These are phyloP conservation scores for Ceratocystis diversiconidia DNA, from an alignment of 2,329 filamentous ascomycete genomes.

Conservation along the genomic window DNA sequence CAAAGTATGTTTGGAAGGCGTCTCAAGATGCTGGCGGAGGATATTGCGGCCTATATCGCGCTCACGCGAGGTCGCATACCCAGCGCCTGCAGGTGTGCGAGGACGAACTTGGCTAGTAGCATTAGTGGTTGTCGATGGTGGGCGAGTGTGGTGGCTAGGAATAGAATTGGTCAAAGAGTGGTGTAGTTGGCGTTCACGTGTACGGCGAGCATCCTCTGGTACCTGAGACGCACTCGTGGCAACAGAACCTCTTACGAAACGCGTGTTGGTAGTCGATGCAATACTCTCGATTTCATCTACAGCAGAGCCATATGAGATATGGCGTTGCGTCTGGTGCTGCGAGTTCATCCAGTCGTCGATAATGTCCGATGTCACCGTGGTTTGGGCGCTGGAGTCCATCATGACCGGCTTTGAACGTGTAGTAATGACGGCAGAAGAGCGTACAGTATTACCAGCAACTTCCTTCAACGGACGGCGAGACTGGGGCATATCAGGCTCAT, in stretches of 20 bases:
- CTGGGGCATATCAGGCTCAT: slow-evolving; percentile 35
- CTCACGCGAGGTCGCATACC: slow-evolving; percentile 30
- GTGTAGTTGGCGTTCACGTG: slow-evolving; percentile 5
- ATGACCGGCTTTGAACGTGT: not conserved
- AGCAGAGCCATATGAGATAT: slow-evolving; percentile 21
- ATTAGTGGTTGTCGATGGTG: slow-evolving; percentile 31
- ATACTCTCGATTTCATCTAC: slow-evolving; percentile 49
- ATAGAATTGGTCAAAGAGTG: slow-evolving; percentile 34
- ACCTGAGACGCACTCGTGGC: slow-evolving; percentile 29
- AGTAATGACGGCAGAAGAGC: slow-evolving; percentile 27
- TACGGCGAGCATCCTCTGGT: slow-evolving; percentile 12
- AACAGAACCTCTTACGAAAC: slow-evolving; percentile 17
- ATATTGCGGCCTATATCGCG: slow-evolving; percentile 9
- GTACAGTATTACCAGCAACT: slow-evolving; percentile 43
- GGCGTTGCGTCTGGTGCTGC: slow-evolving; percentile 26
- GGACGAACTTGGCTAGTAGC: slow-evolving; percentile 38
- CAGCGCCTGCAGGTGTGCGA: slow-evolving; percentile 43
- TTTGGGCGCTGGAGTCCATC: slow-evolving; percentile 49
- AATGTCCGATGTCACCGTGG: slow-evolving; percentile 63
- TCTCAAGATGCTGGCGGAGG: slow-evolving; percentile 9
- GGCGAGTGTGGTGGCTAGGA: slow-evolving; percentile 39
- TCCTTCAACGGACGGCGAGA: slow-evolving; percentile 46
- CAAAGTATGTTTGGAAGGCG: slow-evolving; percentile 19
- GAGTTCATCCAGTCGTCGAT: slow-evolving; percentile 62
- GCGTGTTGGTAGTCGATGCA: slow-evolving; percentile 30